phyloP scores from a whole-genome alignment of 2,329 filamentous ascomycete species.

The Pseudocercospora macadamiae region DNA sequence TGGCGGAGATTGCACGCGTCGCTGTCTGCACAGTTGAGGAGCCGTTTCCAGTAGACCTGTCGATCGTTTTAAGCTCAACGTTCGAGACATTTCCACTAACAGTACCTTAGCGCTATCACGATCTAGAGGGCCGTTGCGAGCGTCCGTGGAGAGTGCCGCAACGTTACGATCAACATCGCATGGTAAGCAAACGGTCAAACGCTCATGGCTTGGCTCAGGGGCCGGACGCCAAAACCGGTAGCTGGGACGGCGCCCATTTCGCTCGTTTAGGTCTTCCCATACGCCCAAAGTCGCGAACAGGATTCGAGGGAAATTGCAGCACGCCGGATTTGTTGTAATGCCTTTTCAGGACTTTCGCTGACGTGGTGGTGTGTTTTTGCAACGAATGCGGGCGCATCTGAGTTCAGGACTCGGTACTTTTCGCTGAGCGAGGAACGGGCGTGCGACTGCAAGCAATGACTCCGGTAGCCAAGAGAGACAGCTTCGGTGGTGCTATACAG shows the following conservation, averaged over 20 bases:
- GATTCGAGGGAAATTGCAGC: slow-evolving; percentile 4
- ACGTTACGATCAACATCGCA: slow-evolving; percentile 3
- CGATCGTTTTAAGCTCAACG: slow-evolving; percentile 8
- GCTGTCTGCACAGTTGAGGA: slow-evolving; percentile 1
- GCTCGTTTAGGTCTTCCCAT: background rate
- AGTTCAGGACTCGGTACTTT: no score
- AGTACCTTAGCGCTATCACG: background rate
- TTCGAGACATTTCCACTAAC: slow-evolving; percentile 5
- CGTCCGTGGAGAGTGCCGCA: background rate
- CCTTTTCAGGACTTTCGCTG: background rate
- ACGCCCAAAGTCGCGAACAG: background rate
- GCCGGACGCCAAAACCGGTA: slow-evolving; percentile 1
- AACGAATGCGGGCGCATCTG: background rate
- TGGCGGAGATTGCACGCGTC: slow-evolving; percentile 8
- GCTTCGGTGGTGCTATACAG: background rate
- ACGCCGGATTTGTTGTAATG: background rate
- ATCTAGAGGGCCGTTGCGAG: slow-evolving; percentile 3
- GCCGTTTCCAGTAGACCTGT: slow-evolving; percentile 1
- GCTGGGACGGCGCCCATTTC: background rate
- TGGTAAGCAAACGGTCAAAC: slow-evolving; percentile 4
- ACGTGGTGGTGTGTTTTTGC: background rate
- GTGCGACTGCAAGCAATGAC: background rate
- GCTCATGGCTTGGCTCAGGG: slow-evolving; percentile 1
- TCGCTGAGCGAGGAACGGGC: background rate
- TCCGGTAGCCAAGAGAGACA: no score